Conservation (phyloP, 164 flowering plant species). For the Paratinospora sagittata region DNA sequence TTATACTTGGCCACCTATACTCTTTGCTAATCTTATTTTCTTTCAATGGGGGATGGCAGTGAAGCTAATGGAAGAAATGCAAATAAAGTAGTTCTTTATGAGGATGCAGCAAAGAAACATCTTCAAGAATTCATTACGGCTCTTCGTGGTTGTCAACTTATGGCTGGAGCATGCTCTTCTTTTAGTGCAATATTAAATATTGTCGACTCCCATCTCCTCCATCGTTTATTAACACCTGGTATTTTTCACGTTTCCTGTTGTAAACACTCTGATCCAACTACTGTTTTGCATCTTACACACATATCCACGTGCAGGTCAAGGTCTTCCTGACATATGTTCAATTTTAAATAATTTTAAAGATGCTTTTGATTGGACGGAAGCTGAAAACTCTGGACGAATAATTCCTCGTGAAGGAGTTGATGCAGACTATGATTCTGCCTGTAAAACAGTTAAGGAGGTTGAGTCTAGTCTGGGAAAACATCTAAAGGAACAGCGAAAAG, state of each 20-base stretch:
- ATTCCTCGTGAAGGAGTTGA: constrained; percentile 91
- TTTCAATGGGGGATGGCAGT: constrained; percentile 35
- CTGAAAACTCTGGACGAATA: constrained; percentile 74
- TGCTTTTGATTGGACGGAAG: constrained; percentile 95
- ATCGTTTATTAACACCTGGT: constrained; percentile 67
- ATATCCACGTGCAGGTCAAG: constrained; percentile 43
- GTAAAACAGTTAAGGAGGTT: constrained; percentile 43
- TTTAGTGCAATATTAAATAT: constrained; percentile 40
- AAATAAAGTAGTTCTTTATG: constrained; percentile 79
- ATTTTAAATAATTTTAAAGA: constrained; percentile 65
- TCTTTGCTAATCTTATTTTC: constrained; percentile 10
- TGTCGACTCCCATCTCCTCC: constrained; percentile 43
- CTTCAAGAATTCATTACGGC: constrained; percentile 76
- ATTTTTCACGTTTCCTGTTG: constrained; percentile 14
- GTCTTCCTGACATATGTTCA: constrained; percentile 53
- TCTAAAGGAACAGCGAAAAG: constrained; percentile 65
- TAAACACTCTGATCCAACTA: neutral
- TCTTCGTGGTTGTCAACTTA: constrained; percentile 76
- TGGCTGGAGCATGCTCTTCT: constrained; percentile 61
- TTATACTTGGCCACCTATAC: neutral
- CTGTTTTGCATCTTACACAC: constrained; percentile 17
- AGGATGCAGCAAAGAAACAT: constrained; percentile 89
- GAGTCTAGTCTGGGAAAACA: constrained; percentile 49
- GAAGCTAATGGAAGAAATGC: constrained; percentile 91
- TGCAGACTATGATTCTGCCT: constrained; percentile 78